Base-by-base conservation (phyloP, 768 basidiomycete genomes). In the Kwoniella sp. region DNA sequence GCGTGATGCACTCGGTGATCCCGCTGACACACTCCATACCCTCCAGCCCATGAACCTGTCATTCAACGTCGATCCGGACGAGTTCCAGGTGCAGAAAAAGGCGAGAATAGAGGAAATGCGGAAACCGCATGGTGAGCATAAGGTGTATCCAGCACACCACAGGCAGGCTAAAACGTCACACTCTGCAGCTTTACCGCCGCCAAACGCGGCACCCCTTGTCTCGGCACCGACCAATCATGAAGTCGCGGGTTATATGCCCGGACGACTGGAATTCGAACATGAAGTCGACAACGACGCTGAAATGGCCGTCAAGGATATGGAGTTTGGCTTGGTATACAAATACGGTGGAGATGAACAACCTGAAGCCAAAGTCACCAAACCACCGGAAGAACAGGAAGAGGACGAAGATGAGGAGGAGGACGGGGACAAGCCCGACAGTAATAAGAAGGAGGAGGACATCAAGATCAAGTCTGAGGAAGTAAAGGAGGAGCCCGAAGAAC, bases 221-320 rank as follows among this genome's bases (percentile, higher is more conserved):
- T 98, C 93, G 5, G 83, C 86, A 0, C 93, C 93, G 3, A 89
- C 83, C 10, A 76, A 76, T 14, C 93, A 96, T 71, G 93, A 99
- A 76, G 81, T 98, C 33, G 83, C 86, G 14, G 86, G 86, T 0
- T 98, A 86, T 76, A 85, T 99, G 69, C 93, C 93, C 8, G 93
- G 93, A 14, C 84, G 93, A n/a, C 80, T 99, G 29, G 93, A 99
- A 74, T 99, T 99, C 70, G 93, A 99, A 69, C 91, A 92, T 63
- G 93, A 99, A 74, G 77, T 89, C 4, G 92, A 96, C 68, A 95
- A 99, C 71, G 93, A 99, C 45, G 93, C 93, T 0, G 93, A 99
- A 70, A 86, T 92, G 64, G 75, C 89, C 2, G 86, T 96, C 59
- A 98, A 96, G 74, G 90, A 96, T 69, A 79, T 99, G 58, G 92